A percentile compares a stretch with the other conserved stretches of the same genome.
Evolutionary conservation across 2,329 filamentous ascomycete species (phyloP).

Genomic region (Ceratocystis destructans): DNA sequence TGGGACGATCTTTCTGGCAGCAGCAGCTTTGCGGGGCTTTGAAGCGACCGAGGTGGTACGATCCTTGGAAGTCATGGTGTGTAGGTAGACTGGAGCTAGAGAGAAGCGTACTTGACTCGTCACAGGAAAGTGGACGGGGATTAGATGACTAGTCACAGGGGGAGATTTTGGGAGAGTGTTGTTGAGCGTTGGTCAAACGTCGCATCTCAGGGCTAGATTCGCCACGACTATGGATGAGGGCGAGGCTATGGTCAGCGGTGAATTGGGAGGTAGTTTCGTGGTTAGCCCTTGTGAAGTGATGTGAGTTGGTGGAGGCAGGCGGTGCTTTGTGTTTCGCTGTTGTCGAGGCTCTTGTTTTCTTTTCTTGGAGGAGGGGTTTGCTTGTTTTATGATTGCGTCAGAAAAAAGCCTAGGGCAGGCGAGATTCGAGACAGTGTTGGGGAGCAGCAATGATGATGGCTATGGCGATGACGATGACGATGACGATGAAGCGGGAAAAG

Average conservation of each 20-base stretch:
- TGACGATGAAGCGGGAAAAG: not conserved
- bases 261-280: not conserved
- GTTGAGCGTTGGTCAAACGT: slow-evolving; percentile 14
- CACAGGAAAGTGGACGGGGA: not conserved
- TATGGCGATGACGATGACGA: not conserved
- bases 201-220: slow-evolving; percentile 18
- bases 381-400: too few species aligned
- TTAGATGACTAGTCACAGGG: slow-evolving; percentile 14
- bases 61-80: slow-evolving; percentile 12
- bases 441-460: not conserved
- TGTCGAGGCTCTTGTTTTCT: not conserved
- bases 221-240: slow-evolving; percentile 4
- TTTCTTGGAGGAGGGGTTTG: not conserved
- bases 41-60: not conserved
- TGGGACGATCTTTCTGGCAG: slow-evolving; percentile 6
- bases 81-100: not conserved
- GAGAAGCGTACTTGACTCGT: slow-evolving; percentile 4
- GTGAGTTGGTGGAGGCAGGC: not conserved
- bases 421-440: not conserved
- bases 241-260: not conserved
- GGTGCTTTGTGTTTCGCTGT: not conserved
- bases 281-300: not conserved
- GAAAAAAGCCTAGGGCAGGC: not conserved
- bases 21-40: not conserved
- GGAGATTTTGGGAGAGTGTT: slow-evolving; percentile 8